Evolutionary conservation across 306 rosid species (phyloP).

Genomic region (Quercus berberidifolia): DNA sequence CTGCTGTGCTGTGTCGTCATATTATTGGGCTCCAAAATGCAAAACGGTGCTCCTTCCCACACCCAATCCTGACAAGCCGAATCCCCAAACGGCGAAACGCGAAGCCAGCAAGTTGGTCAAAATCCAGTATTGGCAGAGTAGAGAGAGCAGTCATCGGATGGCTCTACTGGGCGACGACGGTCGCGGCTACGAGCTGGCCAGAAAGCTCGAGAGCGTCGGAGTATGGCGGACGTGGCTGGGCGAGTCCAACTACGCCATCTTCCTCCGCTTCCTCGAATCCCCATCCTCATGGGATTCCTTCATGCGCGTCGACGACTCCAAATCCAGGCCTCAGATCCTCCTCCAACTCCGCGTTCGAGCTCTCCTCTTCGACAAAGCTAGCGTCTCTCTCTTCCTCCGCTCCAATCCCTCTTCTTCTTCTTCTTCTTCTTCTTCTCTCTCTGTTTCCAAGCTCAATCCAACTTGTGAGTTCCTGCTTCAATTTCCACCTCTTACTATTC

Average conservation of each 20-base stretch:
- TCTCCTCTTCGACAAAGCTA: conserved; percentile 89
- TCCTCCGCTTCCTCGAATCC: conserved; percentile 60
- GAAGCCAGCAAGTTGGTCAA: too few relatives aligned
- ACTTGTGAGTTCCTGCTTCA: conserved; percentile 33
- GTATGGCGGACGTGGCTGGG: conserved; percentile 89
- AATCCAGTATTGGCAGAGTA: not conserved
- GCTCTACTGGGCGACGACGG: conserved; percentile 85
- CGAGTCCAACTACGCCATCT: conserved; percentile 55
- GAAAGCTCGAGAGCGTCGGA: conserved; percentile 57
- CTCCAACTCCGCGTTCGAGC: conserved; percentile 93
- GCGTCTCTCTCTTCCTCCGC: conserved; percentile 57
- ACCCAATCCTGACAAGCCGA: too few relatives aligned
- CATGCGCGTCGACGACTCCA: conserved; percentile 57
- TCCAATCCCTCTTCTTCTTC: conserved; percentile 31
- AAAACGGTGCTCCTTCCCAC: too few relatives aligned
- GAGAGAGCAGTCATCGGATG: conserved; percentile 18
- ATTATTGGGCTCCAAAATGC: too few relatives aligned
- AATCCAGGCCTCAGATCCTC: conserved; percentile 66
- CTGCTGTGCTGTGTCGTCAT: too few relatives aligned
- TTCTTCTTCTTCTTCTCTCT: conserved; percentile 25
- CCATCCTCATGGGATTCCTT: conserved; percentile 82
- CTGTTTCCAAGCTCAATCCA: conserved; percentile 61
- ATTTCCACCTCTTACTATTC: not conserved
- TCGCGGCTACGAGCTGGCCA: conserved; percentile 78
- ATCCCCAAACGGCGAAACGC: too few relatives aligned